Base-by-base conservation (phyloP, 2,329 filamentous ascomycete species). In the Neopestalotiopsis clavispora region DNA sequence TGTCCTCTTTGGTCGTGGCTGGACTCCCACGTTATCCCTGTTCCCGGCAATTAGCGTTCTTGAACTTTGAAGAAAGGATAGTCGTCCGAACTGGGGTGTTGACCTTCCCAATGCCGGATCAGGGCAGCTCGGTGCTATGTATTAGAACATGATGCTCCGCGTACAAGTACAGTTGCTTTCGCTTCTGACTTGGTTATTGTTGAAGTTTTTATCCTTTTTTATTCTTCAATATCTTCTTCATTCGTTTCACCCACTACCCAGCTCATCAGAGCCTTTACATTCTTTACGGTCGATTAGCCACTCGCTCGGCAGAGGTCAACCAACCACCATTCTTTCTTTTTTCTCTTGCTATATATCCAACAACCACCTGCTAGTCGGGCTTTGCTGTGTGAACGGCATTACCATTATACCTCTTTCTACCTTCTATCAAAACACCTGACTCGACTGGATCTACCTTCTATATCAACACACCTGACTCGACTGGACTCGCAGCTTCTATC, bases 311-410 rank as follows among this genome's bases (percentile, higher is more conserved):
- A 40, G 30, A 34, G 59, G 30, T 62, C 28, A 38, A 62, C 62
- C 60, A 38, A 63, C 30, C 60, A 38, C 57, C 32, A 30, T 58
- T n/a, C 34, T 60, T 61, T 32, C 20, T 34, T 23, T 32, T 38
- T 67, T 63, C 66, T 42, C 63, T 52, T 52, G 17, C 28, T 23
- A 67, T 63, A 59, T 60, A 40, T 60, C 64, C 17, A 56, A 23
- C 56, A 20, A 49, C 30, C 56, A 59, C 65, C 65, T 67, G 65
- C 65, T 67, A 67, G 65, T 49, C 65, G 30, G 65, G 65, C 65
- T 67, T 67, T 32, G 14, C 23, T 60, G 23, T 60, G 45, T 9
- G 32, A 45, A n/a, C 56, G n/a, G 10, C 49, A 60, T 40, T 14
- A 32, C 23, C 64, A 66, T 32, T 34, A n/a, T 40, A 42, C 45